A percentile compares a stretch with the other conserved stretches of the same genome.
Conservation (phyloP, 176 grass and related monocot species). For the Triticum aestivum region DNA sequence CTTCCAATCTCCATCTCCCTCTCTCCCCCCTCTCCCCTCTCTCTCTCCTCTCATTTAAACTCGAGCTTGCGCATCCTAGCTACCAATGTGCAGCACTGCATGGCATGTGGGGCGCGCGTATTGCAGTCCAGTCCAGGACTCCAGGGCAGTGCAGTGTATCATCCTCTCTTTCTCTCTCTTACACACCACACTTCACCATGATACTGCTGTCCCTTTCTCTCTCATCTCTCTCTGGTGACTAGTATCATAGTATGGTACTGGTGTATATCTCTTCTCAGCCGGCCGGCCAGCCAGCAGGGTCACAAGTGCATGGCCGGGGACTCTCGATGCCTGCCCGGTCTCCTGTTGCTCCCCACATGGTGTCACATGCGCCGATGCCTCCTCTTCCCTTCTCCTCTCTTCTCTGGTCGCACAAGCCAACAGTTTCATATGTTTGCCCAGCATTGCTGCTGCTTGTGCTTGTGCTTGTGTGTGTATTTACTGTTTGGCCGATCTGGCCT, state of each 20-base stretch:
- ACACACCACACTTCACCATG: not conserved
- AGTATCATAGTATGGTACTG: not conserved
- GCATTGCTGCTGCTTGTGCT: not conserved
- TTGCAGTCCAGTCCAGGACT: constrained; percentile 4
- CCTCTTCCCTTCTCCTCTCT: not conserved
- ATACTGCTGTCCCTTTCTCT: not conserved
- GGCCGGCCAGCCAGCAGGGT: not conserved
- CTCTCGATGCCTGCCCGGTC: constrained; percentile 24
- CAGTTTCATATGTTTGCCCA: constrained; percentile 38
- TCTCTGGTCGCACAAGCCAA: not conserved
- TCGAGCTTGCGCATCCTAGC: constrained; percentile 46
- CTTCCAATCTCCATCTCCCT: constrained; percentile 44
- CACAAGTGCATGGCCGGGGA: constrained; percentile 44
- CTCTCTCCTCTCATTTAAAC: constrained; percentile 34
- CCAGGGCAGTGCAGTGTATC: constrained; percentile 12
- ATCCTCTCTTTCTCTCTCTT: not conserved
- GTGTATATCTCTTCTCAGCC: not conserved
- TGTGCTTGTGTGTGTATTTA: constrained; percentile 7
- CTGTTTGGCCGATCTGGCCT: constrained; percentile 31
- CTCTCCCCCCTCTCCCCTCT: not conserved
- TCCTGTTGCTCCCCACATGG: constrained; percentile 64
- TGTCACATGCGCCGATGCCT: constrained; percentile 51
- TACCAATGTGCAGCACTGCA: constrained; percentile 40
- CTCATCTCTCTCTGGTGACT: not conserved
- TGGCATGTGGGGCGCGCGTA: constrained; percentile 26